Evolutionary conservation across 2,329 filamentous ascomycete species (phyloP).

Genomic region (Stachybotrys echinatus): DNA sequence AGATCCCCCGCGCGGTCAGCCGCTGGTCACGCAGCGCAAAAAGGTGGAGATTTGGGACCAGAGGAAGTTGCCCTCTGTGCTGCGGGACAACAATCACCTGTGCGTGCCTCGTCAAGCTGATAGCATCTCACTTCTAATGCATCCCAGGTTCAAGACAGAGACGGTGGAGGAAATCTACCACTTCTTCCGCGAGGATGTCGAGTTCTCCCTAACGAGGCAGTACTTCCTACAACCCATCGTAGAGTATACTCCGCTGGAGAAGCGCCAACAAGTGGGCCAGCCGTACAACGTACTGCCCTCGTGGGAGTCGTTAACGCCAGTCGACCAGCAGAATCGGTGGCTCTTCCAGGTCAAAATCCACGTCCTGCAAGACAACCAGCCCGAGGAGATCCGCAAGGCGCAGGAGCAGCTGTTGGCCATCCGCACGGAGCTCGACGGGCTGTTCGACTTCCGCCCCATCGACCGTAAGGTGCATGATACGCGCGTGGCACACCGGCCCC

Average conservation of each 20-base stretch:
- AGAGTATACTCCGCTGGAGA: slow-evolving; percentile 26
- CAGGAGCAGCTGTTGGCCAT: slow-evolving; percentile 44
- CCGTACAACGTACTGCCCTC: slow-evolving; percentile 32
- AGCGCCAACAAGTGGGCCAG: slow-evolving; percentile 7
- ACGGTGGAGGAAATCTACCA: slow-evolving; percentile 47
- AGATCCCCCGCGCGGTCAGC: slow-evolving; percentile 45
- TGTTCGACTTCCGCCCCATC: slow-evolving; percentile 45
- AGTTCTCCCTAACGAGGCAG: slow-evolving; percentile 46
- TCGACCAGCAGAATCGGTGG: slow-evolving; percentile 48
- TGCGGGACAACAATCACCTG: slow-evolving; percentile 49
- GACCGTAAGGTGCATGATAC: slow-evolving; percentile 52
- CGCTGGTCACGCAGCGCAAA: slow-evolving; percentile 45
- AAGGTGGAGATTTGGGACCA: slow-evolving; percentile 52
- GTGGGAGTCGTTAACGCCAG: slow-evolving; percentile 39
- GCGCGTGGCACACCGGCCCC: slow-evolving; percentile 32
- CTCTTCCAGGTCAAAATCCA: slow-evolving; percentile 48
- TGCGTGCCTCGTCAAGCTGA: slow-evolving; percentile 12
- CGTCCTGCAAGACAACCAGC: slow-evolving; percentile 51
- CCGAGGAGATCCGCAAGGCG: slow-evolving; percentile 51
- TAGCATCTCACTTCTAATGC: slow-evolving; percentile 6
- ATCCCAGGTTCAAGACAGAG: slow-evolving; percentile 44
- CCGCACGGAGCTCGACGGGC: slow-evolving; percentile 41
- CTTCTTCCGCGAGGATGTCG: slow-evolving; percentile 49
- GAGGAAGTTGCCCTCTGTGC: slow-evolving; percentile 38
- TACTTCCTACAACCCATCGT: slow-evolving; percentile 32